Evolutionary conservation across 192 early-diverging fungal genomes (phyloP), one percentile per base, ranked within the genome.

Genomic region (Coemansia biformis): DNA sequence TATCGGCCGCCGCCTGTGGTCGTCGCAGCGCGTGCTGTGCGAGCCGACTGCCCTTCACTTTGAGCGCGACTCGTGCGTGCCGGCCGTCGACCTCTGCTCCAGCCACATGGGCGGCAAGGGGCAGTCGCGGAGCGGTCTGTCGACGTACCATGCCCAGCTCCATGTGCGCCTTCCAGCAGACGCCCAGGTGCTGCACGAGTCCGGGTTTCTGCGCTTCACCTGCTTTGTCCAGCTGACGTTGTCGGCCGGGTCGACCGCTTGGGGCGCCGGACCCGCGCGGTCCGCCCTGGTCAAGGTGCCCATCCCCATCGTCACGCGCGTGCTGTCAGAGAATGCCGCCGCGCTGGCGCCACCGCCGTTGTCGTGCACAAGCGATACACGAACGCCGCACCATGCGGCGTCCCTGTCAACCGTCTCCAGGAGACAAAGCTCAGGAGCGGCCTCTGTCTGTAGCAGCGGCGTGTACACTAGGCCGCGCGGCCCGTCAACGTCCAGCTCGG

Each of bases 1-100:
- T 31, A 50, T 72, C 8, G 68, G 68, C 2, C 50, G 68, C 0
- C 51, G 68, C 8, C 46, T 72, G 15, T 72, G 68, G 68, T 59
- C 68, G 6, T 32, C 57, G 0, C 50, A 59, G 15, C 45, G 49
- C 5, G 28, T 28, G 11, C 14, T 72, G 2, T 38, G 42, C 33
- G 44, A 31, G n/a, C 21, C 49, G 2, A 24, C 30, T 1, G 68
- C 64, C 11, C 35, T 72, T 32, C 30, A 32, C 6, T 64, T 72
- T 43, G 68, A 64, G 37, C 61, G 68, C 43, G 68, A 72, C 48
- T 60, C 47, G 14, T 48, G 41, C 13, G 28, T 57, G 14, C 37
- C 32, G 6, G 43, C 57, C 29, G 29, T 10, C 6, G 54, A 68
- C 15, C 12, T 61, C 1, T 68, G 65, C 31, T 13, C 65, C 16